Evolutionary conservation across 1,139 yeast species (phyloP).

Genomic region (Blastobotrys arbuscula): DNA sequence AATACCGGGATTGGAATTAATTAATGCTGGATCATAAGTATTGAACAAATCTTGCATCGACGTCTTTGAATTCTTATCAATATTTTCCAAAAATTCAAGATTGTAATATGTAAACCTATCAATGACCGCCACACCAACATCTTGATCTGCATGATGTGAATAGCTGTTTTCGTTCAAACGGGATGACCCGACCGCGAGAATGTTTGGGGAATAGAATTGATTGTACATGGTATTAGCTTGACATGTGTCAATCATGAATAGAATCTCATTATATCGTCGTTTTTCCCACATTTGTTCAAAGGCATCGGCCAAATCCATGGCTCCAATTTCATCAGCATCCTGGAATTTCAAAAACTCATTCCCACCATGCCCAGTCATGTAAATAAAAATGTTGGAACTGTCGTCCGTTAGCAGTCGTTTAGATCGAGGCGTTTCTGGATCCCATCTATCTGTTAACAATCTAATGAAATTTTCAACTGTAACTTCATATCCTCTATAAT

Average conservation of each 20-base stretch:
- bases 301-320: conserved; percentile 95
- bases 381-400: conserved; percentile 85
- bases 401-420: conserved; percentile 89
- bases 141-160: conserved; percentile 92
- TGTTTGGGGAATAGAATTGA: conserved; percentile 85
- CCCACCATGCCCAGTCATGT: conserved; percentile 98
- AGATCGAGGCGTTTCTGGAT: conserved; percentile 85
- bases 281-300: conserved; percentile 96
- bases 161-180: conserved; percentile 84
- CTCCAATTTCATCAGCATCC: conserved; percentile 96
- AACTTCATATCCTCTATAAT: conserved; percentile 95
- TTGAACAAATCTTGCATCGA: conserved; percentile 81
- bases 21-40: conserved; percentile 74
- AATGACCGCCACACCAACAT: conserved; percentile 95
- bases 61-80: conserved; percentile 64
- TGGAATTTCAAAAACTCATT: conserved; percentile 94
- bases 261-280: conserved; percentile 87
- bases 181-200: conserved; percentile 92
- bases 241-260: conserved; percentile 97
- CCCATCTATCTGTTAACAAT: conserved; percentile 90
- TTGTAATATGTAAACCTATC: conserved; percentile 93
- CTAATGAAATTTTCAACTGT: conserved; percentile 94
- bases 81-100: conserved; percentile 73
- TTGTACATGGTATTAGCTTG: conserved; percentile 98
- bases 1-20: conserved; percentile 90